Evolutionary conservation across 2,329 filamentous ascomycete species (phyloP).

Genomic region (Apiospora sp.): DNA sequence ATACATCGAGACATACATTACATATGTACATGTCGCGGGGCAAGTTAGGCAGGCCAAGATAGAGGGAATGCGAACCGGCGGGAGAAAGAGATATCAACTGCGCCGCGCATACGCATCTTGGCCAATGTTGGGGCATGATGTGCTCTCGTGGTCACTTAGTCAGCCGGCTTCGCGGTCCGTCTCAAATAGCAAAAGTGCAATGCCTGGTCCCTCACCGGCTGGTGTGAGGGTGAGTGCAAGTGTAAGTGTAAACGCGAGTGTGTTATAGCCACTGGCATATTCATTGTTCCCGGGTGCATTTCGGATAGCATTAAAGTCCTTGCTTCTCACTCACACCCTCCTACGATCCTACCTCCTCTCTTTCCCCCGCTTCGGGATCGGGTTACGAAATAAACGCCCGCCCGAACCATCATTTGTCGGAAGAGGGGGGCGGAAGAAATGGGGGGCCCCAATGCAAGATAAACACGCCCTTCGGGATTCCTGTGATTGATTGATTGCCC

Average conservation of each 20-base stretch:
- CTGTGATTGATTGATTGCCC: background rate
- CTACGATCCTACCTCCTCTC: no score
- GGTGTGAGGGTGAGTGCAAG: background rate
- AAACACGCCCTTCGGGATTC: background rate
- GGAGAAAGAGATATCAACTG: background rate
- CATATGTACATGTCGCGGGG: background rate
- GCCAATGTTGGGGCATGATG: background rate
- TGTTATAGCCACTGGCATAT: no score
- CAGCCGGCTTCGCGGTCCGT: background rate
- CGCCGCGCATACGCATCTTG: background rate
- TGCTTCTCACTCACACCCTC: background rate
- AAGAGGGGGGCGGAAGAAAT: background rate
- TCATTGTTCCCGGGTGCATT: no score
- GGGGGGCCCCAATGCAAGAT: background rate
- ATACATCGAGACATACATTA: background rate
- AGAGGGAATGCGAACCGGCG: background rate
- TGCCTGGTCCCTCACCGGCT: background rate
- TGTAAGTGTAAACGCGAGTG: no score
- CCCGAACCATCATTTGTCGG: background rate
- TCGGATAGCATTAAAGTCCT: background rate
- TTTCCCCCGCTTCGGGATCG: background rate
- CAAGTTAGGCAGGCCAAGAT: background rate
- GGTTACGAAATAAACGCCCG: background rate
- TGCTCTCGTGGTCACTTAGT: background rate
- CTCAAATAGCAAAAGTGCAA: background rate